These are phyloP conservation scores for Anacardium occidentale DNA, from an alignment of 345 rosid species.

Conservation along the genomic window DNA sequence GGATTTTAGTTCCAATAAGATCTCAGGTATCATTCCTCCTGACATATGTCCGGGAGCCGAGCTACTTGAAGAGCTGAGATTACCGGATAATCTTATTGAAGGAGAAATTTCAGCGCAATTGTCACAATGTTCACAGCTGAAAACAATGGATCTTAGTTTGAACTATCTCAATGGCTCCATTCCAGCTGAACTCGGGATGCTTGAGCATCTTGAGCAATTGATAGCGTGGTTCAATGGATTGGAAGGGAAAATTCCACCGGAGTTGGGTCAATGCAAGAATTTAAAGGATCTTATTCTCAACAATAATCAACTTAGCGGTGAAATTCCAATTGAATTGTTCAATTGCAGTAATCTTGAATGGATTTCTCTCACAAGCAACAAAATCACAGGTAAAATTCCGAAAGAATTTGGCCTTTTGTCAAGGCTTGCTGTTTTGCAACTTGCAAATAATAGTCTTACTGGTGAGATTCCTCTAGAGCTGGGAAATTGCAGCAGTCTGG, in stretches of 20 bases:
- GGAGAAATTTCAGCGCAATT: constrained; percentile 74
- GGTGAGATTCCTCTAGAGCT: constrained; percentile 87
- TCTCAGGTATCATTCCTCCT: constrained; percentile 70
- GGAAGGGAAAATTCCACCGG: constrained; percentile 75
- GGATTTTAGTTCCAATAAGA: constrained; percentile 78
- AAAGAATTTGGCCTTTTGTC: constrained; percentile 59
- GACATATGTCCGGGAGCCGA: constrained; percentile 85
- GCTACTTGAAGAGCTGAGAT: constrained; percentile 69
- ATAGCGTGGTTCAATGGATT: constrained; percentile 88
- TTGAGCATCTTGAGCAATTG: constrained; percentile 78
- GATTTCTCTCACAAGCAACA: constrained; percentile 87
- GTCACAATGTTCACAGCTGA: constrained; percentile 77
- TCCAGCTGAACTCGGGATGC: constrained; percentile 74
- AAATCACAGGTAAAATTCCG: constrained; percentile 65
- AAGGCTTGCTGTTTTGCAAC: constrained; percentile 85
- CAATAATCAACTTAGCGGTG: constrained; percentile 76
- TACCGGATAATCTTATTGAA: constrained; percentile 71
- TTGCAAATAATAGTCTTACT: constrained; percentile 82
- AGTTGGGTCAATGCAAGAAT: constrained; percentile 67
- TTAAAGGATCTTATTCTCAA: constrained; percentile 83
- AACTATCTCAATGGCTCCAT: constrained; percentile 83
- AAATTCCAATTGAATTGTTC: constrained; percentile 74
- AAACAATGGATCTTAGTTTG: constrained; percentile 74
- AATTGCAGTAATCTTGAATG: constrained; percentile 85
- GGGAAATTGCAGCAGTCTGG: constrained; percentile 80